phyloP scores from a whole-genome alignment of 768 basidiomycete species.

The Calocybe gangraenosa region DNA sequence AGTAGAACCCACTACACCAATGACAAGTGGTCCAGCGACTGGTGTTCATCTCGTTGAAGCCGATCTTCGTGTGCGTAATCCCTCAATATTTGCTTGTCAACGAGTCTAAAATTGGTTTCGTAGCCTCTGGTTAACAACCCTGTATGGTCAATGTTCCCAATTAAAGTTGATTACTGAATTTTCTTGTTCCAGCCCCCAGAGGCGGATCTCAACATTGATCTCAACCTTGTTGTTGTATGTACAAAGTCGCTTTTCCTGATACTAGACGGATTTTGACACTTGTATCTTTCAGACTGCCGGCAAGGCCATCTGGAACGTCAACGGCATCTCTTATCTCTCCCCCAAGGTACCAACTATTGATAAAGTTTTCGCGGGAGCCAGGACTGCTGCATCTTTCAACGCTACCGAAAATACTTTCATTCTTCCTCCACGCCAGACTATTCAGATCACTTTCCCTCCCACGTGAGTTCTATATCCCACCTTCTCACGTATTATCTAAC shows the following conservation, averaged over 20 bases:
- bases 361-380: slow-evolving; percentile 34
- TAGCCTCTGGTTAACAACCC: slow-evolving; percentile 10
- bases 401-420: slow-evolving; percentile 34
- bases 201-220: slow-evolving; percentile 23
- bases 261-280: too few species aligned
- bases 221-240: slow-evolving; percentile 21
- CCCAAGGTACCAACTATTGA: slow-evolving; percentile 25
- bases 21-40: slow-evolving; percentile 16
- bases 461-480: slow-evolving; percentile 13
- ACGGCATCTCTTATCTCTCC: slow-evolving; percentile 25
- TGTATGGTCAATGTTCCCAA: slow-evolving; percentile 1
- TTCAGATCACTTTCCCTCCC: slow-evolving; percentile 34
- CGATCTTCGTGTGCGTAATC: slow-evolving; percentile 10
- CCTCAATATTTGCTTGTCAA: background rate
- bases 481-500: background rate
- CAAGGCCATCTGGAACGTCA: slow-evolving; percentile 27
- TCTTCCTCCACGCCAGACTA: slow-evolving; percentile 31
- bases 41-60: slow-evolving; percentile 13
- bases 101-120: background rate
- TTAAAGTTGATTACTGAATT: background rate
- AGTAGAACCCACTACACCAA: slow-evolving; percentile 26
- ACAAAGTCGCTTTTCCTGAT: too few species aligned
- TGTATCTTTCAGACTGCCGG: slow-evolving; percentile 14
- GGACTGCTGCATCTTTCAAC: slow-evolving; percentile 29
- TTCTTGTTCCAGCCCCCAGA: slow-evolving; percentile 16